A percentile compares a stretch with the other conserved stretches of the same genome.
phyloP scores from a whole-genome alignment of 83 land plant genomes.

The Diphasiastrum complanatum region DNA sequence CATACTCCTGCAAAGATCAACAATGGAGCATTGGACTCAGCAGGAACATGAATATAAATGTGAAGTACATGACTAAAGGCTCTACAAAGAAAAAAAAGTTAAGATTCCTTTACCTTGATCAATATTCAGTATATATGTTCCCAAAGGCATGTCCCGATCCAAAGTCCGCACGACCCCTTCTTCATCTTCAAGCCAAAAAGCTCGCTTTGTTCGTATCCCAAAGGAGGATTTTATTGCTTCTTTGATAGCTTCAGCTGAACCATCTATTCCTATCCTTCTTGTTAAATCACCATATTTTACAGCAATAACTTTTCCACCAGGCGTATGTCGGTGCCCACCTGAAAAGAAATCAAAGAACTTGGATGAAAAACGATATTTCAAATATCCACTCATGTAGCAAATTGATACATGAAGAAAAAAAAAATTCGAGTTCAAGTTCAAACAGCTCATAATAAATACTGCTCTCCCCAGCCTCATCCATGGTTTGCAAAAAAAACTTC shows the following conservation, averaged over 20 bases:
- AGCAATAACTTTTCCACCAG: slow-evolving; percentile 19
- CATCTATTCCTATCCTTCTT: slow-evolving; percentile 28
- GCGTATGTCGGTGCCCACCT: too few species aligned
- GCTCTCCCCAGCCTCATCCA: too few species aligned
- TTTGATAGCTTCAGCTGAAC: slow-evolving; percentile 26
- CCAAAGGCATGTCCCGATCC: slow-evolving; percentile 33
- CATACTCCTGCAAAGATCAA: slow-evolving; percentile 23
- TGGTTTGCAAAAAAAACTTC: too few species aligned
- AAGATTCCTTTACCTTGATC: slow-evolving; percentile 20
- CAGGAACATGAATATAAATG: neutral
- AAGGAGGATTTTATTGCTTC: slow-evolving; percentile 27
- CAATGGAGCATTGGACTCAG: neutral
- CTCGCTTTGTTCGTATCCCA: slow-evolving; percentile 24
- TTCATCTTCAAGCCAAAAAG: slow-evolving; percentile 33
- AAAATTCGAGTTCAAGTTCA: too few species aligned
- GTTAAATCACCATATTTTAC: slow-evolving; percentile 20
- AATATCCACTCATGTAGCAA: too few species aligned
- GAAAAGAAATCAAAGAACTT: too few species aligned
- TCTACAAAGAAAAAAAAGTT: neutral
- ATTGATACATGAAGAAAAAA: too few species aligned
- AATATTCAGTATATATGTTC: slow-evolving; percentile 21
- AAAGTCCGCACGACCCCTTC: slow-evolving; percentile 24
- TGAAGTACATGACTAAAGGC: neutral
- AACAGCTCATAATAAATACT: too few species aligned
- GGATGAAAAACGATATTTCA: too few species aligned